Evolutionary conservation across 306 rosid genomes (phyloP), one percentile per base, ranked within the genome.

Genomic region (Prinsepia uniflora): DNA sequence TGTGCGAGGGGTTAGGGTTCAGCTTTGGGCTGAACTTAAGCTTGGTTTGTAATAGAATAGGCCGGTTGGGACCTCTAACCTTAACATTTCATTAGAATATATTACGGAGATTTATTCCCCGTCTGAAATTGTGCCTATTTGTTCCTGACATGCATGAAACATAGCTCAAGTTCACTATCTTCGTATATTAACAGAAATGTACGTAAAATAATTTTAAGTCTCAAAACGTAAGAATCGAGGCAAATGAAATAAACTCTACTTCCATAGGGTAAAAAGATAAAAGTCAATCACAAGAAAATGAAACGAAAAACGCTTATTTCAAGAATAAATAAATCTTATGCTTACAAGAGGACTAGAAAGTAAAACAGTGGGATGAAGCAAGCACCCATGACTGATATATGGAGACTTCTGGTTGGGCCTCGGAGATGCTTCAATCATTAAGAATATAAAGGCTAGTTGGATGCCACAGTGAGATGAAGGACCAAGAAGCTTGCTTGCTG

Each of bases 1-100:
- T 30, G 36, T 69, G 74, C 45, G 68, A 22, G 63, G 14, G 11
- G n/a, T 65, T 72, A 68, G 64, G 89, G 89, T 90, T 90, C 96
- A 90, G 94, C 80, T 83, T 79, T 72, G 85, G 84, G 96, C 95
- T 90, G 96, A 90, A 86, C 79, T 67, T 72, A 61, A 72, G 69
- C 70, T 81, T 67, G 76, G 52, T 75, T 69, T 80, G 78, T 72
- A 71, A 75, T 69, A 58, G 56, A 22, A 41, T 30, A 30, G 36
- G 36, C 36, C 36, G 36, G 3, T 48, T 55, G 54, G 64, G 75
- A 79, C 59, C 54, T 83, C 86, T 79, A 79, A 76, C 79, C 79
- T 57, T 60, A 79, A 63, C 70, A 73, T 76, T 68, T 76, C 68
- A 60, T 68, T 84, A 74, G 62, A 56, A 70, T 17, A 71, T 81